Evolutionary conservation across 2,329 filamentous ascomycete genomes (phyloP).

Genomic region (Chaetothyriales sp.): DNA sequence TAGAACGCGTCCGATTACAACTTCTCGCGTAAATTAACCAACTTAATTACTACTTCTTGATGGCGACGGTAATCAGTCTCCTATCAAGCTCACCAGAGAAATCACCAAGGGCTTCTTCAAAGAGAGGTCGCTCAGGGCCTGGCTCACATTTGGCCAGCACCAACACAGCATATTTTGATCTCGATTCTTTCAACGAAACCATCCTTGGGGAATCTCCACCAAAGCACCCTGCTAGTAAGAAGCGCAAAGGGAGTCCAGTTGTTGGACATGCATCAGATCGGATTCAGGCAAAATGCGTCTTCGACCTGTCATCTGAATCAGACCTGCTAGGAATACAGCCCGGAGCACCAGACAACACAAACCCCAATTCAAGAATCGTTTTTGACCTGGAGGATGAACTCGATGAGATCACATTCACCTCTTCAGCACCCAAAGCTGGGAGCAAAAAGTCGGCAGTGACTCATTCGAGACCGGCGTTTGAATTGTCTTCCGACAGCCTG

Average conservation of each 20-base stretch:
- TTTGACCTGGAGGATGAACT: slow-evolving; percentile 10
- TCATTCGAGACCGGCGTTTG: background rate
- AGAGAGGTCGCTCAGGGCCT: background rate
- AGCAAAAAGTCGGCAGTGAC: background rate
- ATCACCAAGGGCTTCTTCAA: slow-evolving; percentile 1
- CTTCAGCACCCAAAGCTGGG: slow-evolving; percentile 22
- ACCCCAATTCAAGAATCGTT: slow-evolving; percentile 6
- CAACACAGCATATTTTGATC: slow-evolving; percentile 17
- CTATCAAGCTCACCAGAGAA: slow-evolving; percentile 3
- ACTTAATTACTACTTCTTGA: background rate
- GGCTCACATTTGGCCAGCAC: background rate
- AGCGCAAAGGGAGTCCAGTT: slow-evolving; percentile 18
- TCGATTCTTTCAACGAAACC: slow-evolving; percentile 17
- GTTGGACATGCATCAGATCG: background rate
- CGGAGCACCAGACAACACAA: slow-evolving; percentile 1
- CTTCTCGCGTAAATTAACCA: too few species aligned
- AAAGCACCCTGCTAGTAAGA: slow-evolving; percentile 21
- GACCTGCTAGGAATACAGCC: background rate
- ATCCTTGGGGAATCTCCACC: slow-evolving; percentile 7
- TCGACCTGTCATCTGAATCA: slow-evolving; percentile 11
- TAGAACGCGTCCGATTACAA: too few species aligned
- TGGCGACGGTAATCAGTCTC: slow-evolving; percentile 7
- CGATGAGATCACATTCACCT: slow-evolving; percentile 31
- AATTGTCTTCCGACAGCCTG: background rate
- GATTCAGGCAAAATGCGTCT: background rate